Evolutionary conservation across 257 asterid genomes (phyloP).

Genomic region (Capsicum baccatum): DNA sequence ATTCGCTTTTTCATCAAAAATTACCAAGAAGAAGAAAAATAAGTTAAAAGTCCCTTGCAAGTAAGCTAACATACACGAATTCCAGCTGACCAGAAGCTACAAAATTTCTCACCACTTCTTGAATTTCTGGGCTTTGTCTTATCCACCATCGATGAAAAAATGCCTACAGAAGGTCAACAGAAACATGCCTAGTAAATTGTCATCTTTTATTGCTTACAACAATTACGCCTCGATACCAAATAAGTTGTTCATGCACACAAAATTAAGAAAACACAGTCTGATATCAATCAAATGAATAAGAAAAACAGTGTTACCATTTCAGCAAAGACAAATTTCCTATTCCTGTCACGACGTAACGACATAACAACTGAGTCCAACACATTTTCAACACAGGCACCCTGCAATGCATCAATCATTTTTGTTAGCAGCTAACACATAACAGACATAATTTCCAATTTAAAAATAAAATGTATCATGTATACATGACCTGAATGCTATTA

Average conservation of each 20-base stretch:
- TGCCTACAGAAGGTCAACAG: constrained; percentile 49
- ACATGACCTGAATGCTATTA: constrained; percentile 72
- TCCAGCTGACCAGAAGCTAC: constrained; percentile 80
- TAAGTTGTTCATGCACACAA: neutral
- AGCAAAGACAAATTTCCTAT: constrained; percentile 79
- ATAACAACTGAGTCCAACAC: constrained; percentile 74
- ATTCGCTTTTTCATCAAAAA: neutral
- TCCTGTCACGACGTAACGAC: constrained; percentile 65
- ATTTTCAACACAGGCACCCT: constrained; percentile 91
- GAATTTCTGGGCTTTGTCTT: constrained; percentile 63
- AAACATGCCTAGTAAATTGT: neutral
- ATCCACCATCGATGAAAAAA: constrained; percentile 91
- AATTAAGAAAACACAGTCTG: neutral
- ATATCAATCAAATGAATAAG: neutral
- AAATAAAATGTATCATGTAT: neutral
- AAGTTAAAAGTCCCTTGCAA: neutral
- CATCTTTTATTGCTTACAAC: constrained; percentile 9
- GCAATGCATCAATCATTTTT: constrained; percentile 38
- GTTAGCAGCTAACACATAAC: neutral
- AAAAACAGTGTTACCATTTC: constrained; percentile 65
- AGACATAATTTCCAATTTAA: neutral
- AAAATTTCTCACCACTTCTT: constrained; percentile 57
- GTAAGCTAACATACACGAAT: constrained; percentile 65
- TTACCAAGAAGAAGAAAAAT: neutral
- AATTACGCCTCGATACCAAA: neutral